Conservation (phyloP, 1,284 basidiomycete species). For the Quambalaria eucalypti region DNA sequence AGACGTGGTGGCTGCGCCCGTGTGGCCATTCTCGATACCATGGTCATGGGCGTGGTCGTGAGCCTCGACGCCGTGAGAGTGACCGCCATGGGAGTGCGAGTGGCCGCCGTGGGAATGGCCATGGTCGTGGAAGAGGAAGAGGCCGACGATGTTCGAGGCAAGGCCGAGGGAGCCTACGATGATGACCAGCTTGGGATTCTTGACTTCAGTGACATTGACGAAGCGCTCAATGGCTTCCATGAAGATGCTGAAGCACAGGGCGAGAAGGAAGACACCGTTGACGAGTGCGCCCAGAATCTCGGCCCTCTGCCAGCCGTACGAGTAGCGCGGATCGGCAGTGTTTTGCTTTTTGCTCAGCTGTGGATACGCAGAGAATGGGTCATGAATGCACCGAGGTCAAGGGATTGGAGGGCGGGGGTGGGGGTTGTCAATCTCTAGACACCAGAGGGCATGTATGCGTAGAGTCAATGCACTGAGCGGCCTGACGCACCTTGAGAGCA, state of each 20-base stretch:
- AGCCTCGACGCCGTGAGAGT: conserved; percentile 15
- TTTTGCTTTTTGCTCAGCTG: conserved; percentile 2
- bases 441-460: no score
- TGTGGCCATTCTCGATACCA: conserved; percentile 9
- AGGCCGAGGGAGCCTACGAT: conserved; percentile 83
- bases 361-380: no score
- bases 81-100: conserved; percentile 56
- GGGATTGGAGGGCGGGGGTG: not conserved
- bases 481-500: conserved; percentile 70
- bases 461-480: no score
- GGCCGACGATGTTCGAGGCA: conserved; percentile 80
- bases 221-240: conserved; percentile 87
- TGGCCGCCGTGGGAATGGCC: conserved; percentile 50
- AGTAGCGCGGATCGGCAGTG: conserved; percentile 55
- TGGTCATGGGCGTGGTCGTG: conserved; percentile 17
- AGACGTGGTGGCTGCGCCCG: conserved; percentile 2
- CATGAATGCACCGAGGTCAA: no score
- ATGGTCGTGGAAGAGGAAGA: conserved; percentile 80
- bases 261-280: conserved; percentile 91
- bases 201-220: conserved; percentile 67
- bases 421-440: not conserved
- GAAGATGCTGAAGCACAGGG: conserved; percentile 89
- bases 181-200: conserved; percentile 74
- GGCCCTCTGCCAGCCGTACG: conserved; percentile 96
- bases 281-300: conserved; percentile 75